A percentile compares a stretch with the other conserved stretches of the same genome.
These are phyloP conservation scores for Saturnispora hagleri DNA, from an alignment of 805 yeast genomes.

Conservation along the genomic window DNA sequence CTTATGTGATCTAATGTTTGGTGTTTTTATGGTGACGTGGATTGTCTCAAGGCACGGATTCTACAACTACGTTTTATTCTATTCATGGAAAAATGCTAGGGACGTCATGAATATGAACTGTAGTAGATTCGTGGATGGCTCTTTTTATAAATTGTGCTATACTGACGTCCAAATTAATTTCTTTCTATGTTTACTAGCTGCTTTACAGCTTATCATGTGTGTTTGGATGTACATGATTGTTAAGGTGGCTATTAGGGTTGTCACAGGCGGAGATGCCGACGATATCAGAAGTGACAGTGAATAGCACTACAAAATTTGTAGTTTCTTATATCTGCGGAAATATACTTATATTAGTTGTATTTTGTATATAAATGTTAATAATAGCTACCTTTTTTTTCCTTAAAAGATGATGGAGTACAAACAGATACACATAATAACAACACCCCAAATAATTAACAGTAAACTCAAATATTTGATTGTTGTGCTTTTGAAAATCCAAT, in stretches of 20 bases:
- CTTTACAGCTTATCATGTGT: conserved; percentile 55
- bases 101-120: conserved; percentile 41
- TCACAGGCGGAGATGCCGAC: conserved; percentile 70
- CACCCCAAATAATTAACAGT: conserved; percentile 43
- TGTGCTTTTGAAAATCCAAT: conserved; percentile 17
- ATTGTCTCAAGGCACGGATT: conserved; percentile 61
- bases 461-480: conserved; percentile 23
- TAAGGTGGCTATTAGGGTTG: conserved; percentile 60
- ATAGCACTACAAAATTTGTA: background rate
- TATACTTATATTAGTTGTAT: background rate
- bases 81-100: conserved; percentile 41
- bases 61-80: conserved; percentile 58
- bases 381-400: conserved; percentile 10
- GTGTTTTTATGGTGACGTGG: conserved; percentile 62
- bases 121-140: conserved; percentile 13
- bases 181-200: conserved; percentile 49
- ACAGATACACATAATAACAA: conserved; percentile 45
- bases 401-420: conserved; percentile 40
- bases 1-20: conserved; percentile 62
- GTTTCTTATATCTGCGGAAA: background rate
- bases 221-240: conserved; percentile 71
- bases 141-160: conserved; percentile 37
- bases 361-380: background rate
- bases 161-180: conserved; percentile 34
- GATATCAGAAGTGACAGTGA: conserved; percentile 84